Evolutionary conservation across 352 stramenopile species (phyloP), one percentile per base, ranked within the genome.

Genomic region (Pseudoperonospora humuli): DNA sequence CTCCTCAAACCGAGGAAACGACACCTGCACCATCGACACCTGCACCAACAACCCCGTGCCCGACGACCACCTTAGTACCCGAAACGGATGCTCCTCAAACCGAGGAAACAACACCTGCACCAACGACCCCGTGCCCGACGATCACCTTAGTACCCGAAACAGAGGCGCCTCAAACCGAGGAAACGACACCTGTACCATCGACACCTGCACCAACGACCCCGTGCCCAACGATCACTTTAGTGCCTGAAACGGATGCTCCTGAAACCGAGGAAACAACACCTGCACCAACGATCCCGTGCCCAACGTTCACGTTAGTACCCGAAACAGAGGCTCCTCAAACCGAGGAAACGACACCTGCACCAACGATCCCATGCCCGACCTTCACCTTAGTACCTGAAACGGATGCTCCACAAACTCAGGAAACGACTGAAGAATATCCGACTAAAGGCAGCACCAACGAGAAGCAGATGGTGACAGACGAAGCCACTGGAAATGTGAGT

Each of bases 201-300:
- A n/a, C n/a, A n/a, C n/a, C n/a, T n/a, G n/a, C n/a, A n/a, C n/a
- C n/a, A n/a, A n/a, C n/a, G n/a, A 46, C 45, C 7, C 28, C 45
- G 21, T 41, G 18, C 35, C 10, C 46, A 3, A 15, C 10, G 2
- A 10, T 56, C 11, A 34, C 34, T 7, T 11, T 51, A 9, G 34
- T 43, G 8, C 28, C 47, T 0, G 47, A 55, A 7, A 56, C 48
- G 9, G 17, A 35, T 2, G 26, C 45, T n/a, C 17, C 31, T 10
- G 11, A 34, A 34, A 15, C 28, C 11, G 10, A 34, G 7, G 28
- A 34, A 18, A 18, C 52, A 25, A 43, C 38, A 5, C 48, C 54
- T 8, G 43, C 42, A 2, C 48, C 27, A 10, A 51, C 42, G 17
- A 55, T 44, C 6, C 55, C 55, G 7, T 60, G 43, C 11, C 50